Conservation (phyloP, 2,329 filamentous ascomycete genomes). For the Coniochaeta hoffmannii region DNA sequence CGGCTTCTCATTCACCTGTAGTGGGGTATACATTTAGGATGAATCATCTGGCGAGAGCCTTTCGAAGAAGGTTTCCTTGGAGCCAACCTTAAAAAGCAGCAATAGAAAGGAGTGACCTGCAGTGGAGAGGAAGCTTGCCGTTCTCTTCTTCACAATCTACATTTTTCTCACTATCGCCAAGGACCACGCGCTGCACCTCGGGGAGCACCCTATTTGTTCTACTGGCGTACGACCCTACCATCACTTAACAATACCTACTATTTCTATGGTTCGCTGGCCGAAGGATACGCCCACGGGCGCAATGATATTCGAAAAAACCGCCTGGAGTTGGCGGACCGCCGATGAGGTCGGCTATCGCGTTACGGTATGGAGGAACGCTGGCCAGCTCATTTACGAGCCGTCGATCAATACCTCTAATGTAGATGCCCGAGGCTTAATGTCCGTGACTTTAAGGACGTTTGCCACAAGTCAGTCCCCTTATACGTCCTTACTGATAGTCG, state of each 20-base stretch:
- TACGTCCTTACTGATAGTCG: slow-evolving; percentile 4
- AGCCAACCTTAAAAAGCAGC: neutral
- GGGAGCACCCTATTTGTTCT: neutral
- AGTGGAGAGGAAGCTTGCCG: neutral
- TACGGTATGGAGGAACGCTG: neutral
- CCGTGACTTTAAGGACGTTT: slow-evolving; percentile 3
- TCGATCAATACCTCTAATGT: neutral
- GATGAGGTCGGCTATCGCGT: neutral
- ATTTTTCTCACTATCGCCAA: neutral
- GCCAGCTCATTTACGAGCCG: neutral
- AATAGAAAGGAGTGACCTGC: neutral
- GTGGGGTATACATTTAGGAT: neutral
- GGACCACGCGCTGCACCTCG: neutral
- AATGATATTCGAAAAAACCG: neutral
- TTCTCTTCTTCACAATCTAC: neutral
- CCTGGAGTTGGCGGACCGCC: neutral
- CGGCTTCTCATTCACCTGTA: too few relatives aligned
- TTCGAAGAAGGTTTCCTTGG: neutral
- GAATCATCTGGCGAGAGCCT: neutral
- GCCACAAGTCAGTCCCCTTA: slow-evolving; percentile 7
- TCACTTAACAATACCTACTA: neutral
- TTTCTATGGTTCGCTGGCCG: neutral
- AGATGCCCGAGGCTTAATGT: neutral
- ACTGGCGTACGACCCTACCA: neutral
- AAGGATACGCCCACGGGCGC: neutral